Base-by-base conservation (phyloP, 768 basidiomycete species). In the Tylopilus rubrobrunneus region DNA sequence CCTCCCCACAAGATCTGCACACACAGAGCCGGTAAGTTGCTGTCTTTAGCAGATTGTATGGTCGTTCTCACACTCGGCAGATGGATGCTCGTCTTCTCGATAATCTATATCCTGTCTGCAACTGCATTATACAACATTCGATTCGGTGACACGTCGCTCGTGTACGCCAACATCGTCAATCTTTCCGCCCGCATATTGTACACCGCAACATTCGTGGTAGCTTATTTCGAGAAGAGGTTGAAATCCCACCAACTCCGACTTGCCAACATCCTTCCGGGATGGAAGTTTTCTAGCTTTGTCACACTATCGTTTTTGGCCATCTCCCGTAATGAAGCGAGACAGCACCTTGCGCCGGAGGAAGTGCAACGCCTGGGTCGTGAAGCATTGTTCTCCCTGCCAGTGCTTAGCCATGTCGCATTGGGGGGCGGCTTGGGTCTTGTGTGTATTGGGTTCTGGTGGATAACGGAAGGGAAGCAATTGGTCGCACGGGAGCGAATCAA, bases 21-120 rank as follows among this genome's bases (percentile, higher is more conserved):
- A 67, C 65, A 7, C 93, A 96, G 68, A 87, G 85, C 61, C 75
- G 82, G 78, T 80, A 51, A 51, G 77, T 64, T 25, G 2, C 15
- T 33, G n/a, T 6, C 28, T 25, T 56, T 36, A 6, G 44, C 21
- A 17, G 27, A 19, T 12, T 8, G 11, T 34, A 42, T 12, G 36
- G 23, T 25, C 7, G 31, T 31, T 51, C 58, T 58, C 11, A 60
- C 48, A 11, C 28, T 45, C 43, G 25, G 36, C 41, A 82, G 80
- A 42, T 91, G 86, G 83, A 89, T 98, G 86, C 76, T 85, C n/a
- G 73, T 66, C 0, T 92, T 89, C 67, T 92, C 92, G 0, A 66
- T 74, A 1, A 70, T 80, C 1, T 96, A 94, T 66, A 81, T 89
- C 40, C 60, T 68, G 23, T 74, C 80, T 37, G 74, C 86, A 52